These are phyloP conservation scores for Paxillus involutus DNA, from an alignment of 768 basidiomycete genomes.

Conservation along the genomic window DNA sequence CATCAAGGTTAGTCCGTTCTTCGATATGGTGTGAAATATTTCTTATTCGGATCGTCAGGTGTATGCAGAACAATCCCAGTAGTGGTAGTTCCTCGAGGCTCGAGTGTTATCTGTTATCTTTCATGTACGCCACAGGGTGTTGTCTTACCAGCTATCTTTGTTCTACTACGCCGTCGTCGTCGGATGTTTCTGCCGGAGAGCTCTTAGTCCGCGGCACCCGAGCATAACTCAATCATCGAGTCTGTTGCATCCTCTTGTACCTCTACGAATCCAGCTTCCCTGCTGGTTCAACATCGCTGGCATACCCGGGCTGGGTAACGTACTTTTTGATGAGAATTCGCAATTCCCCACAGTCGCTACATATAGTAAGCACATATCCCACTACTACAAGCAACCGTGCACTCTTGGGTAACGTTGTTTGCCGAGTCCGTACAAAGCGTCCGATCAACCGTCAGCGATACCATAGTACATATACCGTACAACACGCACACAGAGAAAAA, in stretches of 20 bases:
- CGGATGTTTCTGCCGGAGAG: background rate
- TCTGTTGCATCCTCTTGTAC: no score
- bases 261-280: no score
- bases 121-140: background rate
- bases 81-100: conserved; percentile 3
- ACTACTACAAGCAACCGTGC: no score
- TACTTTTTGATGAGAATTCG: no score
- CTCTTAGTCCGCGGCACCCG: no score
- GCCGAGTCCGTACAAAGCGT: background rate
- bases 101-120: background rate
- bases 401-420: background rate
- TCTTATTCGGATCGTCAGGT: conserved; percentile 35
- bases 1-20: conserved; percentile 70
- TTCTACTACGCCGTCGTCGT: background rate
- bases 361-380: no score
- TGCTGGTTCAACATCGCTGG: background rate
- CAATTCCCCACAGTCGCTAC: no score
- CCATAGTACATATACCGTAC: background rate
- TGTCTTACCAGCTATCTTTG: background rate
- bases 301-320: background rate
- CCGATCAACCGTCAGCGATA: background rate
- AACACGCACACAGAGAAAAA: background rate
- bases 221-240: no score
- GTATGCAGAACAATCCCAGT: conserved; percentile 72
- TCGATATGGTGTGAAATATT: background rate